These are phyloP conservation scores for Ilyonectria mors-panacis DNA, from an alignment of 2,329 filamentous ascomycete species.

Conservation along the genomic window DNA sequence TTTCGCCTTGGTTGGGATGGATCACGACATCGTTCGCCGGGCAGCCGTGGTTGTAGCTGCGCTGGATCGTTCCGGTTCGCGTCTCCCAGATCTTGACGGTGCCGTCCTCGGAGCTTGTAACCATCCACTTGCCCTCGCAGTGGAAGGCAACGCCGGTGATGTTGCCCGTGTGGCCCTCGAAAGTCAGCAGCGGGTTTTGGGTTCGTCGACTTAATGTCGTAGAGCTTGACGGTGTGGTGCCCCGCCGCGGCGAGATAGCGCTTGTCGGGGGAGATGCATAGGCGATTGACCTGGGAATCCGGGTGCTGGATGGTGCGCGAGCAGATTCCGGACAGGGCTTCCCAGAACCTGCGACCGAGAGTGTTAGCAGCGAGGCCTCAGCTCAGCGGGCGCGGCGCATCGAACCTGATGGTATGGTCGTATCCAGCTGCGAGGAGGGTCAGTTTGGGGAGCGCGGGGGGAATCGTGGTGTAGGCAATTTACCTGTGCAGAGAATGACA, in stretches of 20 bases:
- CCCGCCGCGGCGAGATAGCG: conserved; percentile 89
- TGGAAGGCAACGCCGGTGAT: conserved; percentile 98
- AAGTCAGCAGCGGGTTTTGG: conserved; percentile 93
- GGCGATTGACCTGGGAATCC: conserved; percentile 97
- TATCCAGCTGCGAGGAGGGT: conserved; percentile 65
- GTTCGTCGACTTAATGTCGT: conserved; percentile 99
- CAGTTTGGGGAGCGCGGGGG: conserved; percentile 35
- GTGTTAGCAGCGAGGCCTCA: conserved; percentile 32
- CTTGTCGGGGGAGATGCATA: conserved; percentile 99
- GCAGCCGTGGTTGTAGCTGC: conserved; percentile 91
- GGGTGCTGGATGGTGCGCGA: conserved; percentile 98
- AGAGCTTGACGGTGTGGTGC: conserved; percentile 92
- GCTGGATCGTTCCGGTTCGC: conserved; percentile 85
- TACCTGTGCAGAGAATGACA: conserved; percentile 75
- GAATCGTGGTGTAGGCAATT: conserved; percentile 34
- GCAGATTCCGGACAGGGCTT: conserved; percentile 97
- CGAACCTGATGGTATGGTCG: conserved; percentile 74
- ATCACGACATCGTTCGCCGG: conserved; percentile 99
- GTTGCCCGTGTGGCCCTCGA: conserved; percentile 96
- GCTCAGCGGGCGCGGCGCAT: conserved; percentile 31
- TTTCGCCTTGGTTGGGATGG: conserved; percentile 97
- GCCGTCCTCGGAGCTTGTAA: conserved; percentile 96
- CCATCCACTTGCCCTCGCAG: conserved; percentile 99
- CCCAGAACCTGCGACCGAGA: conserved; percentile 83
- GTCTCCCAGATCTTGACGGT: conserved; percentile 99